Base-by-base conservation (phyloP, 345 rosid species). In the Conringia planisiliqua region DNA sequence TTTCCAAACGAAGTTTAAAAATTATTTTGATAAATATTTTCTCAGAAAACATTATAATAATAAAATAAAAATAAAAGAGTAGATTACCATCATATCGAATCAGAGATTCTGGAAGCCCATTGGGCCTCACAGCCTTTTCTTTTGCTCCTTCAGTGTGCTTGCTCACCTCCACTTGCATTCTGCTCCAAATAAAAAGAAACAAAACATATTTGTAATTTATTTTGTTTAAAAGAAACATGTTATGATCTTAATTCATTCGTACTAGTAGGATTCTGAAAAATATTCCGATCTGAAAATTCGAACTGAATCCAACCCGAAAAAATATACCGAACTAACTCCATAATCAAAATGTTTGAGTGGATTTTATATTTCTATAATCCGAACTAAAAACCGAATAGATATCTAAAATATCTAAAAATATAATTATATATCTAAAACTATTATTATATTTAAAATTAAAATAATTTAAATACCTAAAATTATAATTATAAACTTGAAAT, bases 151-250 rank as follows among this genome's bases (percentile, higher is more conserved):
- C 97, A 1, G 98, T 94, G 26, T 84, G 89, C 82, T 90, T 91
- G 88, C 97, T 94, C 78, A 91, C 98, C 76, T 94, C 98, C 83
- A 94, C 96, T 81, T 78, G 97, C 98, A 94, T 94, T 52, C 98
- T 94, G 83, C 50, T 85, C 48, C 74, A 61, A 66, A 76, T 16
- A 13, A 29, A 66, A 67, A 46, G 44, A 67, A 66, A 60, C 47
- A 68, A 30, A 60, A 40, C 47, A 68, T 29, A 60, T 39, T 29
- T 60, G 4, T 20, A 11, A 44, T 13, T 51, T 52, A 4, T 6
- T 22, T 27, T 52, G 6, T 35, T 58, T 2, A 3, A 12, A 38
- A 8, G 46, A 35, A 33, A n/a, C 26, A 47, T 32, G 43, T 0
- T 10, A 6, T 13, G 8, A 16, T n/a, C 18, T 24, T 44, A 18